These are phyloP conservation scores for Paralagenidium karlingii DNA, from an alignment of 352 stramenopile genomes.

Conservation along the genomic window DNA sequence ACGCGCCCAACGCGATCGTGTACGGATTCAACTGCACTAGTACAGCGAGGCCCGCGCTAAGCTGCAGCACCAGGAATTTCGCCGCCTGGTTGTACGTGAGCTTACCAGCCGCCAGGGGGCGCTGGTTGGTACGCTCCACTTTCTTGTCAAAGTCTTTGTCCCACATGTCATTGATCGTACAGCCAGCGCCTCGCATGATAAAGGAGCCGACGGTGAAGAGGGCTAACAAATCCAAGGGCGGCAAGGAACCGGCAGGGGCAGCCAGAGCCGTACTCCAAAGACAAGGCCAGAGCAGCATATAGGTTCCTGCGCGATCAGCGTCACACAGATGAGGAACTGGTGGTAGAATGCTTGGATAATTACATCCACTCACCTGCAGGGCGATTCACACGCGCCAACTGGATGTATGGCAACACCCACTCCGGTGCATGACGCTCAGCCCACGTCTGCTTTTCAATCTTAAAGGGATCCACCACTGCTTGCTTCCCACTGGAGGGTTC, in stretches of 20 bases:
- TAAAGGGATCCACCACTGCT: slow-evolving; percentile 19
- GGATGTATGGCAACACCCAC: slow-evolving; percentile 79
- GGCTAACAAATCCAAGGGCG: slow-evolving; percentile 69
- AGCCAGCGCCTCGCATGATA: slow-evolving; percentile 96
- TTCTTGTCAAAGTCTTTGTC: slow-evolving; percentile 95
- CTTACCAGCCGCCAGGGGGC: slow-evolving; percentile 87
- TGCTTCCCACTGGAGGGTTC: not conserved
- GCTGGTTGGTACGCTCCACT: slow-evolving; percentile 90
- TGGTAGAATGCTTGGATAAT: no score
- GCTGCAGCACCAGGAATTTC: slow-evolving; percentile 89
- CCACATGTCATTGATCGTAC: slow-evolving; percentile 99
- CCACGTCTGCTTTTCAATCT: slow-evolving; percentile 80
- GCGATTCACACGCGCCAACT: slow-evolving; percentile 76
- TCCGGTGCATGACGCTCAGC: slow-evolving; percentile 54
- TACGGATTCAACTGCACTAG: slow-evolving; percentile 92
- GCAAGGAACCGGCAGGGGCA: slow-evolving; percentile 56
- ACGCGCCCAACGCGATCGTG: slow-evolving; percentile 87
- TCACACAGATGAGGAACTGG: not conserved
- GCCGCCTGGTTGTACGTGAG: slow-evolving; percentile 87
- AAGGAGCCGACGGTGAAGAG: slow-evolving; percentile 86
- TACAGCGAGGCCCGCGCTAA: slow-evolving; percentile 87
- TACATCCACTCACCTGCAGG: slow-evolving; percentile 26
- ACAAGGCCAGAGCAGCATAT: slow-evolving; percentile 95
- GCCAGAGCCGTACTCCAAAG: slow-evolving; percentile 96
- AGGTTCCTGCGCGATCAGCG: slow-evolving; percentile 51